Base-by-base conservation (phyloP, 805 yeast species). In the Candida nemodendra region DNA sequence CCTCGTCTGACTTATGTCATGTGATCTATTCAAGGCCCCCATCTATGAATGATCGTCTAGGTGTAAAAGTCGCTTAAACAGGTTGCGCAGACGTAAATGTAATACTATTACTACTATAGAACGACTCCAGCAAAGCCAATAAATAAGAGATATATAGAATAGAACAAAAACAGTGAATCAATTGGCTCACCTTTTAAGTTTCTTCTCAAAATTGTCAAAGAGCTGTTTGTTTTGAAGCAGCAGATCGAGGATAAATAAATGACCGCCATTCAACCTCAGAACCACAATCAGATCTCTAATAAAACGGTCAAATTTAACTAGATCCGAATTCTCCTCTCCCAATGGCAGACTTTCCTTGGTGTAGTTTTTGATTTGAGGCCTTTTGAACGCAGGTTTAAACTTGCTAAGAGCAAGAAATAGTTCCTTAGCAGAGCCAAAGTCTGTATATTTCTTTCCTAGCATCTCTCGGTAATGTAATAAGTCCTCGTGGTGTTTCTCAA, bases 231-330 rank as follows among this genome's bases (percentile, higher is more conserved):
- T 76, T 34, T 74, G 71, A 15, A 77, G 51, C 28, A 81, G 52
- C 1, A 81, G 64, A 50, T 81, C 88, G 50, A 81, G 68, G 9
- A 76, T 68, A 36, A 73, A 74, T 2, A 81, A 65, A 48, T 78
- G 73, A 1, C 81, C 82, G 13, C 83, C 81, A 48, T 81, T 81
- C 23, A 75, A 48, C 13, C 61, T 57, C 29, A 74, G 55, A 23
- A 79, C 63, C 39, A 66, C 51, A 47, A 65, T 65, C 31, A 74
- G 62, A 30, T 68, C 72, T 22, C 59, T 57, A 5, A 70, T 53
- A 40, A 74, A 67, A 32, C 65, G 54, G 36, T 59, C 55, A 36
- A 54, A 57, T 21, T 34, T 50, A 30, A 45, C 50, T 32, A 40
- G 27, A 11, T 47, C 51, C 23, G 30, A 26, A 3, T 38, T 39